Base-by-base conservation (phyloP, 208 protist genomes). In the Herpetomonas tarakana region DNA sequence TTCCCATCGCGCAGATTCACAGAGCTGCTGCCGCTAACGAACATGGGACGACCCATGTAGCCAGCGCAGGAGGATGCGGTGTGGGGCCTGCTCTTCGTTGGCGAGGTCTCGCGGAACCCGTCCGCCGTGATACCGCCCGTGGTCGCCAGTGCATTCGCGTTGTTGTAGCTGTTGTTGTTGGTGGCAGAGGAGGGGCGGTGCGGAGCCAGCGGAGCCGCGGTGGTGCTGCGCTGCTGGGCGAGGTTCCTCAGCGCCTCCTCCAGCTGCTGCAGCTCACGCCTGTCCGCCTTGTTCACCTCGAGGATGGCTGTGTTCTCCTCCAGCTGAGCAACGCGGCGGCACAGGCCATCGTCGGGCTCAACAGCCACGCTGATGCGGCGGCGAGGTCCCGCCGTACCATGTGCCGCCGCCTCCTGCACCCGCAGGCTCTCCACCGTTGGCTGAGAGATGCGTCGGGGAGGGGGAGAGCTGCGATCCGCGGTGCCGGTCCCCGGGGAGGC, bases 241-340 rank as follows among this genome's bases (percentile, higher is more conserved):
- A 69, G 51, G 4, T 74, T 19, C 52, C 65, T 67, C 35, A 95
- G 52, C 22, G 76, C 44, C 6, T 78, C 73, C 61, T 88, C 78
- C 11, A 95, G 66, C 46, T 63, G 53, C 39, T 51, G 54, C 47
- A 95, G 54, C 75, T 95, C 85, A 31, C 30, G 46, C 41, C 83
- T 79, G 52, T 92, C 85, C 24, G 81, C 88, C 66, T 95, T 95
- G 52, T 86, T 82, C 9, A 79, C 46, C 56, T 95, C 83, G 16
- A 95, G 63, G 28, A 84, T 73, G 26, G 83, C 73, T 3, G 66
- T 45, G 53, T 81, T 83, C 66, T 90, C 81, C 76, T 94, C 84
- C 30, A 91, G 35, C 65, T 85, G 73, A n/a, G 49, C 68, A 30
- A 94, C 66, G 47, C 88, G 84, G n/a, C 69, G 73, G 27, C 69